These are phyloP conservation scores for Pleurotus pulmonarius DNA, from an alignment of 768 basidiomycete species.

Conservation along the genomic window DNA sequence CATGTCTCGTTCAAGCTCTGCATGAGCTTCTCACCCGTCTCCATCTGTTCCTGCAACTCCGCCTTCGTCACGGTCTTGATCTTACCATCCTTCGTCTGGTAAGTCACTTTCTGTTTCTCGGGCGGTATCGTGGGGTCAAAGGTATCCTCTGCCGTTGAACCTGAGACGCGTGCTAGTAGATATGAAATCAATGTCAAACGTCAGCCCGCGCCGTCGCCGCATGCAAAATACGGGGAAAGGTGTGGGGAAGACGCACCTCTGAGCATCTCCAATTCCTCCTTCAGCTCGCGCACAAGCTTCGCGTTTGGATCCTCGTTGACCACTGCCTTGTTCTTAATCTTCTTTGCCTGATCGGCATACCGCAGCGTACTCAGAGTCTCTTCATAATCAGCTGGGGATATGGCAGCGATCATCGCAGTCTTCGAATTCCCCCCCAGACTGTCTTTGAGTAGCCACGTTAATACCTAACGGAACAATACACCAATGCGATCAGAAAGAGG, in stretches of 20 bases:
- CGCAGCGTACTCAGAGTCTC: constrained; percentile 95
- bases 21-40: constrained; percentile 89
- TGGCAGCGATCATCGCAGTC: constrained; percentile 99
- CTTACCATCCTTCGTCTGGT: constrained; percentile 88
- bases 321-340: constrained; percentile 99
- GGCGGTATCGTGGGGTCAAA: constrained; percentile 90
- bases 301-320: constrained; percentile 99
- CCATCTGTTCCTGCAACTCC: constrained; percentile 95
- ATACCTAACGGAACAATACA: constrained; percentile 48
- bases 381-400: constrained; percentile 97
- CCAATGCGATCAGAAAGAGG: background rate
- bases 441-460: constrained; percentile 98
- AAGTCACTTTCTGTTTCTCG: constrained; percentile 93
- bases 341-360: constrained; percentile 99
- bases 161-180: constrained; percentile 66
- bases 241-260: constrained; percentile 47
- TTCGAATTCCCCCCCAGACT: constrained; percentile 96
- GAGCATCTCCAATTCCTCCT: constrained; percentile 94
- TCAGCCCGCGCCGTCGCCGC: background rate
- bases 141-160: constrained; percentile 62
- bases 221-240: constrained; percentile 13
- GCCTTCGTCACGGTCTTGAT: constrained; percentile 96
- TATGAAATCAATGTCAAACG: constrained; percentile 11
- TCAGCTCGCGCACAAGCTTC: constrained; percentile 96
- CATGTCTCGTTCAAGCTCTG: constrained; percentile 81